Percentiles rank a stretch among this genome's conserved stretches.
phyloP scores from a whole-genome alignment of 495 filamentous ascomycete genomes.

The Chaetomium fimeti region DNA sequence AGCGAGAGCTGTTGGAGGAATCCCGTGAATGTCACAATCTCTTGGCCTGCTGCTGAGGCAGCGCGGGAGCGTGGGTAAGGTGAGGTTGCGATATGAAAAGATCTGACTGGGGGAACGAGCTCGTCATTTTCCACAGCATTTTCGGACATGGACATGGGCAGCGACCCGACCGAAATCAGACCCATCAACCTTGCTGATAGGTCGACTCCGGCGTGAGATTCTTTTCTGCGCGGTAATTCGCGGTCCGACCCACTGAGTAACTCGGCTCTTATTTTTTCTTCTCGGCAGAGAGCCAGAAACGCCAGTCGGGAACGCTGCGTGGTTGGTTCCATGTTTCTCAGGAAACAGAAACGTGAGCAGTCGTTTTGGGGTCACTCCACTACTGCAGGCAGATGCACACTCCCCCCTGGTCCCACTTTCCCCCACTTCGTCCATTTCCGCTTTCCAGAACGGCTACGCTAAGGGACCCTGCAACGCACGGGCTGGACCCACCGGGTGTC shows the following conservation, averaged over 20 bases:
- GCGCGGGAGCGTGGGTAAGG: slow-evolving; percentile 4
- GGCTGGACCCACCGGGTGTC: slow-evolving; percentile 16
- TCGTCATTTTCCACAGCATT: background rate
- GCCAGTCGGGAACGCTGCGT: background rate
- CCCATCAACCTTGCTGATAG: background rate
- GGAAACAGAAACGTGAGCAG: slow-evolving; percentile 24
- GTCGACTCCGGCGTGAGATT: background rate
- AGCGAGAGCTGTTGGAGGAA: background rate
- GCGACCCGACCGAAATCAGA: background rate
- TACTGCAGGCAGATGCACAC: slow-evolving; percentile 13
- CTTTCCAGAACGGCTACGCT: slow-evolving; percentile 27
- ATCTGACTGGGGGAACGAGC: background rate
- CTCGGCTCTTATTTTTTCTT: background rate
- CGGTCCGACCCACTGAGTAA: background rate
- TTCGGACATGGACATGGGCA: background rate
- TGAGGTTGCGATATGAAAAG: background rate
- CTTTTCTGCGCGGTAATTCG: background rate
- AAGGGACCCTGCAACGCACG: slow-evolving; percentile 20
- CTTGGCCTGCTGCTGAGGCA: background rate
- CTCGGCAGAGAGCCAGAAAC: background rate
- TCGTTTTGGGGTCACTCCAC: slow-evolving; percentile 7
- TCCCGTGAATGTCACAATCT: background rate
- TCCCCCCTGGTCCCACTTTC: slow-evolving; percentile 9
- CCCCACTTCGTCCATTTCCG: slow-evolving; percentile 16
- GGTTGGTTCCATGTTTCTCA: slow-evolving; percentile 19